Percentiles rank a stretch among this genome's conserved stretches.
Conservation (phyloP, 176 grass and related monocot species). For the Themeda triandra region DNA sequence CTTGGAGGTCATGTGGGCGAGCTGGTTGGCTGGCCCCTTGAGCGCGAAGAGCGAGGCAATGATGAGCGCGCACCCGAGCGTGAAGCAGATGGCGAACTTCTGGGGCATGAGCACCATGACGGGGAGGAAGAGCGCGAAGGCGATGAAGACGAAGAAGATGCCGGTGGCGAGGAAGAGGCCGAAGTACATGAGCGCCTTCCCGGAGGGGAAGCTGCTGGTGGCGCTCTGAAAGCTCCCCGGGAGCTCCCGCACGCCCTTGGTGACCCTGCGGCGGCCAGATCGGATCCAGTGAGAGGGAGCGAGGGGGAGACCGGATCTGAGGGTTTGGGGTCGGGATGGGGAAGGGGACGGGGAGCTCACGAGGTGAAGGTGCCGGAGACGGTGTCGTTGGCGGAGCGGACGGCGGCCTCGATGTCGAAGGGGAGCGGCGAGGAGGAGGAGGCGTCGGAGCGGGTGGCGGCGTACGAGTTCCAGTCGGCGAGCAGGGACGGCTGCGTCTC, state of each 20-base stretch:
- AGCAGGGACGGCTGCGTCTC: slow-evolving; percentile 72
- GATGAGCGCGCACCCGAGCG: slow-evolving; percentile 86
- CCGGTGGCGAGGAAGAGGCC: slow-evolving; percentile 88
- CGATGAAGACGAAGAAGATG: slow-evolving; percentile 90
- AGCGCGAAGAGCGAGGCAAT: slow-evolving; percentile 94
- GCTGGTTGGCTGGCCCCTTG: slow-evolving; percentile 73
- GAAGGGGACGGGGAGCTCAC: not conserved
- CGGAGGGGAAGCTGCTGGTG: slow-evolving; percentile 80
- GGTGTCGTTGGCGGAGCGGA: slow-evolving; percentile 87
- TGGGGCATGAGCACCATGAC: slow-evolving; percentile 95
- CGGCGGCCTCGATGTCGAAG: slow-evolving; percentile 92
- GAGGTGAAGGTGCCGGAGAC: slow-evolving; percentile 88
- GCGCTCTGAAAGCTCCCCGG: slow-evolving; percentile 93
- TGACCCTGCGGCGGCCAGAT: slow-evolving; percentile 43
- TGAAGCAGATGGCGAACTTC: slow-evolving; percentile 97
- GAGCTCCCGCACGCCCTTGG: slow-evolving; percentile 82
- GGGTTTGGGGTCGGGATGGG: not conserved
- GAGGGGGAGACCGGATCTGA: not conserved
- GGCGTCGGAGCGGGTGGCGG: slow-evolving; percentile 52
- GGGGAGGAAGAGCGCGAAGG: slow-evolving; percentile 88
- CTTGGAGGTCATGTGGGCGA: slow-evolving; percentile 91
- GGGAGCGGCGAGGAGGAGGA: slow-evolving; percentile 51
- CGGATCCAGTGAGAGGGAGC: not conserved
- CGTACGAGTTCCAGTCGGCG: slow-evolving; percentile 95
- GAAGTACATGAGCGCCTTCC: slow-evolving; percentile 93